Evolutionary conservation across 1,284 basidiomycete species (phyloP), one percentile per base, ranked within the genome.

Genomic region (Leccinum fuscescens): DNA sequence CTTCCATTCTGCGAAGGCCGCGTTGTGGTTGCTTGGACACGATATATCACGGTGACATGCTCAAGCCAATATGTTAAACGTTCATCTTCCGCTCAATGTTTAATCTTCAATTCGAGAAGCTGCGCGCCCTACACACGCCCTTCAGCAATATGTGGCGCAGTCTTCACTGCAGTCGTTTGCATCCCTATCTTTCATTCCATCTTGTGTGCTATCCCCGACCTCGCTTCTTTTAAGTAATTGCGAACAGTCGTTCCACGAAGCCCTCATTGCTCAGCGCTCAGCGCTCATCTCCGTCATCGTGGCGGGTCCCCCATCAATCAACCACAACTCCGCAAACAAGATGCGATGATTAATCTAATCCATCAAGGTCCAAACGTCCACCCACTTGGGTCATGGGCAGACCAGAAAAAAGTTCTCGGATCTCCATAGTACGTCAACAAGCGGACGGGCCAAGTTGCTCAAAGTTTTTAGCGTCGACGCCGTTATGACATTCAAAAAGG

Each of bases 241-340:
- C 42, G 42, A 20, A 46, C 20, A 46, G 12, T 22, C 20, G 44
- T 44, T 44, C 62, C 54, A 55, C 66, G 53, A n/a, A 48, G 7
- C 14, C 50, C 33, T 46, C 42, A 35, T 62, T 62, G 58, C 44
- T 39, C 46, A 39, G 58, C 29, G 48, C 6, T 54, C 51, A 49
- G 54, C 37, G 37, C 62, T 69, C 69, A 69, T 69, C 56, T 73
- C 71, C 69, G 68, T 55, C 50, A 50, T 59, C 57, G 46, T 44
- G 53, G 24, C 44, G 20, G 54, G 52, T 29, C 29, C 57, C 51
- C 39, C 46, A 55, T 46, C 44, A 59, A 37, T 29, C 44, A 22
- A 22, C 48, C 20, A 50, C 15, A 50, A 27, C 48, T 50, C 44
- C 44, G 44, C 44, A 46, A 14, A 14, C 44, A 22, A 46, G 2